Conservation (phyloP, 768 basidiomycete genomes). For the Leccinum variicolor region DNA sequence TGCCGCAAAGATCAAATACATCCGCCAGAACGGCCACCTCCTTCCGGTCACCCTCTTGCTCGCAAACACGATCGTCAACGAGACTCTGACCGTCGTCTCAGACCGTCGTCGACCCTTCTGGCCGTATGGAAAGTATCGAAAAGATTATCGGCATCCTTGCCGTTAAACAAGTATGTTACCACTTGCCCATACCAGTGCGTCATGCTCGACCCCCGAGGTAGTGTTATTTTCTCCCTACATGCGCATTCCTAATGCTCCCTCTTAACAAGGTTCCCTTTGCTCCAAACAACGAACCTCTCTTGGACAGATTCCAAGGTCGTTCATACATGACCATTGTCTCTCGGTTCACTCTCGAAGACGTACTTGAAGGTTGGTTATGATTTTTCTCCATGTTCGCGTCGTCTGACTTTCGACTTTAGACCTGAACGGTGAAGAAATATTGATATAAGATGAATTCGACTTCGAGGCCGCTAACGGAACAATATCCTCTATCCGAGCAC, state of each 20-base stretch:
- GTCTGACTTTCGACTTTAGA: constrained; percentile 42
- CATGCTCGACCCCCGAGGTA: constrained; percentile 82
- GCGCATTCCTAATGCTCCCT: constrained; percentile 47
- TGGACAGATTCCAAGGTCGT: constrained; percentile 85
- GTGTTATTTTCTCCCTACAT: no score
- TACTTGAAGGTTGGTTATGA: constrained; percentile 60
- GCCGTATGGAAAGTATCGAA: constrained; percentile 55
- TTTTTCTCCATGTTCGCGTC: not conserved
- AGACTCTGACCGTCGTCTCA: constrained; percentile 80
- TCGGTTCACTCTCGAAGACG: constrained; percentile 63
- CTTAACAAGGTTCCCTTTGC: constrained; percentile 86
- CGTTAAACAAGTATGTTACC: constrained; percentile 61
- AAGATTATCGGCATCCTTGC: constrained; percentile 86
- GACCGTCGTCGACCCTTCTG: constrained; percentile 40
- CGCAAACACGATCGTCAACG: constrained; percentile 91
- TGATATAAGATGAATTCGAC: constrained; percentile 92
- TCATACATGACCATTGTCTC: constrained; percentile 92
- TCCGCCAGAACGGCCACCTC: constrained; percentile 79
- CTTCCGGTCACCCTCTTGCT: constrained; percentile 79
- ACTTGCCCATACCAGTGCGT: constrained; percentile 49
- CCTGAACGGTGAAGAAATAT: constrained; percentile 85
- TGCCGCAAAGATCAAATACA: constrained; percentile 82
- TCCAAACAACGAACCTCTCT: constrained; percentile 78
- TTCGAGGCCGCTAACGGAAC: constrained; percentile 64
- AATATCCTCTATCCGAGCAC: constrained; percentile 34